Conservation (phyloP, 2,329 filamentous ascomycete species). For the Tolypocladium paradoxum region DNA sequence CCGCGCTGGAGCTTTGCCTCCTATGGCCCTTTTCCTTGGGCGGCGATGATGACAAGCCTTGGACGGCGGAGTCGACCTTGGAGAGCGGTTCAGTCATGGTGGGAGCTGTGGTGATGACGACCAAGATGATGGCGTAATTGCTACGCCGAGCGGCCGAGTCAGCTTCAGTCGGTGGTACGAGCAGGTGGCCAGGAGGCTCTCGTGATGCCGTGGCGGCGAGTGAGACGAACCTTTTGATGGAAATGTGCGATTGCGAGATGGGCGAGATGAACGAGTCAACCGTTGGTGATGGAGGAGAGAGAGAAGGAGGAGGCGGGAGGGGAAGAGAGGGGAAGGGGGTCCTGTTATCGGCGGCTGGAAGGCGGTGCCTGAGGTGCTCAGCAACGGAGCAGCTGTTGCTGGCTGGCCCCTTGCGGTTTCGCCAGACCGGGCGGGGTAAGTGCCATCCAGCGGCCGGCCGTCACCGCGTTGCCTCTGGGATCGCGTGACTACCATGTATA, state of each 20-base stretch:
- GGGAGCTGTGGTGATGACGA: constrained; percentile 3
- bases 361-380: constrained; percentile 8
- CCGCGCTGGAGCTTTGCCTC: constrained; percentile 60
- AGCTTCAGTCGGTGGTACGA: background rate
- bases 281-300: constrained; percentile 14
- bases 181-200: background rate
- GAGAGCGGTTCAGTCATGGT: constrained; percentile 48
- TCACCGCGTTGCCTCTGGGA: constrained; percentile 4
- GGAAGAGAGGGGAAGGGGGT: constrained; percentile 16
- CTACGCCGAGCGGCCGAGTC: background rate
- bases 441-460: constrained; percentile 8
- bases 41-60: constrained; percentile 61
- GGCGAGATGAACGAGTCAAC: background rate
- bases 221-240: constrained; percentile 8
- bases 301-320: constrained; percentile 12
- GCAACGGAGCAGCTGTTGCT: background rate
- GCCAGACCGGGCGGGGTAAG: constrained; percentile 35
- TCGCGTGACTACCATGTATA: constrained; percentile 7
- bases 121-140: background rate
- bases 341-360: constrained; percentile 19
- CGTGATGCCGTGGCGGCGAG: background rate
- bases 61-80: constrained; percentile 88
- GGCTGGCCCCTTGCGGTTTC: constrained; percentile 19
- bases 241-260: constrained; percentile 13
- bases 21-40: constrained; percentile 56